Percentiles rank a stretch among this genome's conserved stretches.
Evolutionary conservation across 2,329 filamentous ascomycete species (phyloP).

Genomic region (Didymella exigua): DNA sequence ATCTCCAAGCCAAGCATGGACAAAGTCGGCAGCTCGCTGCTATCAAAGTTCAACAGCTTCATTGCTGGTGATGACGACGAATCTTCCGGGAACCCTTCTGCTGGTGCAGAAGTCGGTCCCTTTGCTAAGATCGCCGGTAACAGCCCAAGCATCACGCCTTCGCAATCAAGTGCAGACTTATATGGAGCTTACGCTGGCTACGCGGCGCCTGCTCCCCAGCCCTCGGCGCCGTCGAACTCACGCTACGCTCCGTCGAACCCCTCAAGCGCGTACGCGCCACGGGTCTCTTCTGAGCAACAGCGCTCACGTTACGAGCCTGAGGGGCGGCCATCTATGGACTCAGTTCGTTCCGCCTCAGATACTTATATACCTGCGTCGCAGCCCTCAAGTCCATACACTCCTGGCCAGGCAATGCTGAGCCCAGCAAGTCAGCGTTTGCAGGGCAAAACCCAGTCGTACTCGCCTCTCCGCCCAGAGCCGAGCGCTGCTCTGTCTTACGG

Average conservation of each 20-base stretch:
- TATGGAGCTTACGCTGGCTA: conserved; percentile 72
- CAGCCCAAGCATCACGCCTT: conserved; percentile 57
- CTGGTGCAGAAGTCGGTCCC: conserved; percentile 67
- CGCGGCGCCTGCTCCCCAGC: conserved; percentile 34
- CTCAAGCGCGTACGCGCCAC: conserved; percentile 51
- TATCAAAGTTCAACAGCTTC: conserved; percentile 95
- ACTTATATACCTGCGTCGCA: conserved; percentile 37
- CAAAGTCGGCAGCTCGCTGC: conserved; percentile 88
- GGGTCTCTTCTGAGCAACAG: conserved; percentile 58
- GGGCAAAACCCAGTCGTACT: conserved; percentile 40
- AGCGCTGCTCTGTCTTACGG: conserved; percentile 34
- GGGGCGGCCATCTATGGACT: conserved; percentile 48
- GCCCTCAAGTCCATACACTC: conserved; percentile 36
- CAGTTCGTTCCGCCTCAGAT: conserved; percentile 40
- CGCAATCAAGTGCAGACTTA: conserved; percentile 72
- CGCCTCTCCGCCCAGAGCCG: conserved; percentile 39
- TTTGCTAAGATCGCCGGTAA: conserved; percentile 82
- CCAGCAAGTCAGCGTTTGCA: conserved; percentile 32
- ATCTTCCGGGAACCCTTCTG: conserved; percentile 62
- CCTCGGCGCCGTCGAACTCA: conserved; percentile 40
- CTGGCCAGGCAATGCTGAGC: conserved; percentile 39
- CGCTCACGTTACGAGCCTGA: conserved; percentile 56
- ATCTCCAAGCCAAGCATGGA: conserved; percentile 95
- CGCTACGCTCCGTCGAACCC: conserved; percentile 47
- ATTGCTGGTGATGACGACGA: conserved; percentile 89